These are phyloP conservation scores for Prunus salicina DNA, from an alignment of 306 rosid genomes.

Conservation along the genomic window DNA sequence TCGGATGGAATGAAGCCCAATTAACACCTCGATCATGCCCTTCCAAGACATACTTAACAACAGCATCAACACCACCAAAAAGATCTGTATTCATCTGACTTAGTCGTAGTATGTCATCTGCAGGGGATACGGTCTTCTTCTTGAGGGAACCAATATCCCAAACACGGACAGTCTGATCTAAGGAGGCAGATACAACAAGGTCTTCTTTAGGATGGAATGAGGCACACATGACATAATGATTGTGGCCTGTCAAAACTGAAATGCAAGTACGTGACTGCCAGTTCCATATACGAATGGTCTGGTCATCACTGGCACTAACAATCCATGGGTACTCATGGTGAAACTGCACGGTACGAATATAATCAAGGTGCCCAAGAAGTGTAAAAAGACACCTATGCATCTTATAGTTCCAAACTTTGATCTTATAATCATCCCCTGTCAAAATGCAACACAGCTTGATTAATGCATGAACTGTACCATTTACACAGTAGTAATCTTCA, in stretches of 20 bases:
- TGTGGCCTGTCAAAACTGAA: constrained; percentile 96
- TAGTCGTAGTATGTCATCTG: constrained; percentile 82
- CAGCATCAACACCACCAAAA: constrained; percentile 91
- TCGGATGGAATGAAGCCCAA: constrained; percentile 97
- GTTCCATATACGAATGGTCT: constrained; percentile 97
- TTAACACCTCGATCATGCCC: constrained; percentile 99
- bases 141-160: constrained; percentile 94
- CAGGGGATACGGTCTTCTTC: constrained; percentile 89
- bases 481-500: background rate
- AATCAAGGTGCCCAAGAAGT: constrained; percentile 95
- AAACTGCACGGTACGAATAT: constrained; percentile 94
- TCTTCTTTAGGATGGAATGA: constrained; percentile 93
- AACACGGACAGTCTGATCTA: constrained; percentile 97
- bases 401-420: constrained; percentile 99
- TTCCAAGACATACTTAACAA: constrained; percentile 93
- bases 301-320: constrained; percentile 98
- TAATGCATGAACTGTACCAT: background rate
- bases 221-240: constrained; percentile 98
- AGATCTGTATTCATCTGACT: constrained; percentile 97
- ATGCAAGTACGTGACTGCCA: constrained; percentile 98
- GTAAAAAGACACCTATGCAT: constrained; percentile 91
- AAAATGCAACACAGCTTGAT: constrained; percentile 17
- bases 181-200: constrained; percentile 89
- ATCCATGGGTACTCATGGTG: constrained; percentile 97
- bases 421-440: constrained; percentile 98